phyloP scores from a whole-genome alignment of 306 rosid species.

The Sechiopsis laciniata region DNA sequence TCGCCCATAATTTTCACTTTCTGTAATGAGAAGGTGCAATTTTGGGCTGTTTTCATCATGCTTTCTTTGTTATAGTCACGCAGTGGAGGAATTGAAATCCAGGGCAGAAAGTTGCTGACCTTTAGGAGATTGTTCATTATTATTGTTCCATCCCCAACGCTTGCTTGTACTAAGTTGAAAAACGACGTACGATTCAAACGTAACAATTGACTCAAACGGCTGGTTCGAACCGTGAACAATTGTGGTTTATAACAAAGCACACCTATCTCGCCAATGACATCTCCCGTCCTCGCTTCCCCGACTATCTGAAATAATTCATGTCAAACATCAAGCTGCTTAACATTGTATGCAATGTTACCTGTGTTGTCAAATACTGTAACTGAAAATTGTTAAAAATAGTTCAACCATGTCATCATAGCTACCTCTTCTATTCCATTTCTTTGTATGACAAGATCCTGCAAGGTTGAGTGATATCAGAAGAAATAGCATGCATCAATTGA shows the following conservation, averaged over 20 bases:
- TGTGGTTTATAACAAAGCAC: slow-evolving; percentile 79
- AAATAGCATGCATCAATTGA: background rate
- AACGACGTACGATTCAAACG: slow-evolving; percentile 57
- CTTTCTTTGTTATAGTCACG: background rate
- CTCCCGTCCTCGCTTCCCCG: slow-evolving; percentile 45
- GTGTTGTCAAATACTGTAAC: background rate
- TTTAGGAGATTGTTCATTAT: slow-evolving; percentile 85
- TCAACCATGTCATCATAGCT: slow-evolving; percentile 25
- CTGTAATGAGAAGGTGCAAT: background rate
- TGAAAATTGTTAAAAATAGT: slow-evolving; percentile 4
- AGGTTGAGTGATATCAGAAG: slow-evolving; percentile 20
- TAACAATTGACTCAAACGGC: slow-evolving; percentile 60
- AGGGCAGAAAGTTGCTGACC: slow-evolving; percentile 35
- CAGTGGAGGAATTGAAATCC: background rate
- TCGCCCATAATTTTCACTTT: background rate
- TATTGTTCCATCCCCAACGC: slow-evolving; percentile 75
- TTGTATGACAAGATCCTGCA: slow-evolving; percentile 50
- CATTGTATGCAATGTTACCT: background rate
- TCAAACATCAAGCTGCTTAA: background rate
- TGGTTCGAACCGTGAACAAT: slow-evolving; percentile 55
- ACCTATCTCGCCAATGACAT: slow-evolving; percentile 64
- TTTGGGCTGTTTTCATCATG: background rate
- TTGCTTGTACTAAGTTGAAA: slow-evolving; percentile 47
- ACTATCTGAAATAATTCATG: slow-evolving; percentile 40
- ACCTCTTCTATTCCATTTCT: slow-evolving; percentile 53